Evolutionary conservation across 352 stramenopile genomes (phyloP), one percentile per base, ranked within the genome.

Genomic region (Phytophthora rubi): DNA sequence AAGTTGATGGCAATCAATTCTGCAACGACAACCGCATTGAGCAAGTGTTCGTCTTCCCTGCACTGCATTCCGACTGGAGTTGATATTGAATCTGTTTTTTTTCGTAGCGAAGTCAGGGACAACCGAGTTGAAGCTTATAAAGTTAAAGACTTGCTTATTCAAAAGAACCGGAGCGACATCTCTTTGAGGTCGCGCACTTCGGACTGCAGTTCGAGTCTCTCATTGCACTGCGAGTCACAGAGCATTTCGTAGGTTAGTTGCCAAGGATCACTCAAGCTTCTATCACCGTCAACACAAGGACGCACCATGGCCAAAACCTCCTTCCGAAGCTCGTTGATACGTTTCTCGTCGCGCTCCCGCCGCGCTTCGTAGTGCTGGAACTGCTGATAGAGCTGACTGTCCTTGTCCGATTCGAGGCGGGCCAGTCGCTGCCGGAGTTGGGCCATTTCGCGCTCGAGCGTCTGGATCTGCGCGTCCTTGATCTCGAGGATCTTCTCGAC

Each of bases 101-200:
- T 21, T 21, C 18, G 18, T 21, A 21, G 18, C 18, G 18, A 21
- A 21, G 18, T 21, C 18, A 21, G 18, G 18, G 18, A 37, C 8
- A 15, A 44, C 35, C 16, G 35, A 15, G 4, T 44, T 44, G 8
- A 44, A 6, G 16, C 42, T 23, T 48, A 23, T 23, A 23, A 48
- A 23, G 10, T 44, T 44, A 37, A 37, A 37, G 32, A 7, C n/a
- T 44, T 30, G 26, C 16, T 21, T 61, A 54, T 60, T 71, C 61
- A 77, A 71, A 77, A 91, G 59, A 89, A 84, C 4, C 79, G 60
- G 39, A 80, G 71, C 9, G 78, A 73, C 75, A 89, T 81, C 57
- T 89, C 82, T 48, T 83, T 85, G 9, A 86, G 62, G 18, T 92
- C 80, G 18, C 77, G 72, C 44, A 90, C 66, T 70, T 92, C 83